Base-by-base conservation (phyloP, 2,329 filamentous ascomycete genomes). In the Fusarium subtropicale region DNA sequence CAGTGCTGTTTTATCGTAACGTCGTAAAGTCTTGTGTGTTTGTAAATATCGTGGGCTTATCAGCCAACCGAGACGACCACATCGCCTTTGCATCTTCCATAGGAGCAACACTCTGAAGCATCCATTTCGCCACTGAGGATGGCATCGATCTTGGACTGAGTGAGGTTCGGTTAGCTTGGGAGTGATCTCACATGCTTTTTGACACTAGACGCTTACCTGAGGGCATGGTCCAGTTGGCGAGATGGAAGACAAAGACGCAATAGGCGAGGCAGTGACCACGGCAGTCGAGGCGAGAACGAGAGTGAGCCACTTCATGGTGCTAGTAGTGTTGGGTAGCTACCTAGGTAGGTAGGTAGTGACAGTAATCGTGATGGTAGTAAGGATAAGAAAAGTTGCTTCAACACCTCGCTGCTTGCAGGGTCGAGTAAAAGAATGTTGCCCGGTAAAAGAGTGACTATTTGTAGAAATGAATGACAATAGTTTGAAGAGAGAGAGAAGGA, bases 61-160 rank as follows among this genome's bases (percentile, higher is more conserved):
- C 74, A 79, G 55, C 78, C 79, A 74, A 85, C 83, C 12, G 80
- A 79, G 53, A 85, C 72, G 44, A 86, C 82, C 48, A 86, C 82
- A 61, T 85, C 81, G 55, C 81, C 81, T 57, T 83, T 83, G 76
- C 85, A 87, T 34, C 77, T 77, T 51, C 85, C 85, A 65, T 87
- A 86, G n/a, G 82, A 83, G 74, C 85, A 87, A 75, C 85, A 87
- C 15, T 77, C 81, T 30, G 85, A 82, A n/a, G 83, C 80, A 22
- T 80, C 79, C 62, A 84, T 77, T 30, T 81, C 75, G 55, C 85
- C 84, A 30, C 77, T 81, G 47, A 87, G 80, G 39, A 87, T 87
- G 16, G 76, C 77, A 63, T 81, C 79, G 33, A 81, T 74, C 50
- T 79, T 79, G 24, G 36, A 45, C 79, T 81, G 20, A 22, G 8